Evolutionary conservation across 1,139 yeast genomes (phyloP), one percentile per base, ranked within the genome.

Genomic region (Candida dubliniensis): DNA sequence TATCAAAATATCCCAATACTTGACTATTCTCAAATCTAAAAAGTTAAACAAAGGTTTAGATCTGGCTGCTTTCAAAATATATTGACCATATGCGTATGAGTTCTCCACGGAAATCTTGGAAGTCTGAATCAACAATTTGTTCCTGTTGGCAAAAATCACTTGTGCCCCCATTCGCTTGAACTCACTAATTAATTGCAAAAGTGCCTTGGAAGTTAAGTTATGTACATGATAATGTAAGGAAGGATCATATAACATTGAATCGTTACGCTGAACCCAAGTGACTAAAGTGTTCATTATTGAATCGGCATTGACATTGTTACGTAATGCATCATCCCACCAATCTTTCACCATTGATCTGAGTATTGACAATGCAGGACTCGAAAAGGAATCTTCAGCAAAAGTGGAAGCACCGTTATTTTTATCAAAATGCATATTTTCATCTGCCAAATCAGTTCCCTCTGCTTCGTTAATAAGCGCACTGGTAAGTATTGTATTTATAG

Each of bases 291-390:
- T 88, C 55, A 93, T 85, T 78, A 93, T 79, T 1, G 88, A 71
- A 61, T 93, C 99, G 0, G 97, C 97, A 52, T 83, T 82, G 8
- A 71, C 57, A 52, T 86, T 78, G 48, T 81, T 81, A 29, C 74
- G 71, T 45, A 87, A 67, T 0, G 97, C 98, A 58, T 84, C 87
- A 58, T 89, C 95, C 97, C 98, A 93, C 96, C 97, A 89, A 35
- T 77, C 82, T 55, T 85, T 88, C 8, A 95, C 86, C 79, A 93
- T 71, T 3, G 76, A 64, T 58, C 95, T 79, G 47, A 95, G 73
- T 0, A 86, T 84, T 12, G 74, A 63, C 48, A 93, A 69, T 1
- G 96, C 88, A 1, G 88, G 82, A 0, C 82, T 74, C n/a, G 91
- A 84, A 56, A 91, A 90, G 0, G 95, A 79, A 61, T 85, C 90